phyloP scores from a whole-genome alignment of 139 green algal genomes.

The Pleodorina starrii region DNA sequence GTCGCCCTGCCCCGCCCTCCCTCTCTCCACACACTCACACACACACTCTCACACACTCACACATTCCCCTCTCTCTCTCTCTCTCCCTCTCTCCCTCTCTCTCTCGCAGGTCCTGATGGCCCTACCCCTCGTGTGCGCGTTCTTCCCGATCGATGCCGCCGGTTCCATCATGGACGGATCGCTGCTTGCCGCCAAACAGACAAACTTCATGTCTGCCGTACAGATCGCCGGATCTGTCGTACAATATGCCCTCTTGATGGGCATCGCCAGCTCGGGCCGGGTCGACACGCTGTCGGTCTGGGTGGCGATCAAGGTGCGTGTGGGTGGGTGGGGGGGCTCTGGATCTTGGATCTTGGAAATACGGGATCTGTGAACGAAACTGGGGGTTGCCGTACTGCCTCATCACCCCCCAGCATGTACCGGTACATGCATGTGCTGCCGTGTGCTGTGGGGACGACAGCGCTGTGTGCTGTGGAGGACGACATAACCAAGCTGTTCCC shows the following conservation, averaged over 20 bases:
- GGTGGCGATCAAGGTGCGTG: constrained; percentile 53
- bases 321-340: too few species aligned
- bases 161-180: constrained; percentile 70
- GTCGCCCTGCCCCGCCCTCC: background rate
- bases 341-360: too few species aligned
- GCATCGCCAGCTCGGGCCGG: constrained; percentile 34
- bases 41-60: background rate
- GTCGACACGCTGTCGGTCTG: constrained; percentile 56
- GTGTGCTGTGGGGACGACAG: too few species aligned
- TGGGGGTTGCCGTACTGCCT: too few species aligned
- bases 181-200: constrained; percentile 71
- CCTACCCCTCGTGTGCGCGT: constrained; percentile 61
- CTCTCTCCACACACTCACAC: background rate
- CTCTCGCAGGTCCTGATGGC: constrained; percentile 51
- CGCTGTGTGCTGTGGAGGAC: too few species aligned
- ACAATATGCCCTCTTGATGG: constrained; percentile 61
- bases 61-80: background rate
- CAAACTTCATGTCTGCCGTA: constrained; percentile 59
- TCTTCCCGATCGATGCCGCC: constrained; percentile 67
- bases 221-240: constrained; percentile 37
- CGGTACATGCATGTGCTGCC: too few species aligned
- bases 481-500: too few species aligned
- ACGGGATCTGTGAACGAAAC: too few species aligned
- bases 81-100: background rate
- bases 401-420: too few species aligned